phyloP scores from a whole-genome alignment of 2,329 filamentous ascomycete species.

The Fusarium domesticum region DNA sequence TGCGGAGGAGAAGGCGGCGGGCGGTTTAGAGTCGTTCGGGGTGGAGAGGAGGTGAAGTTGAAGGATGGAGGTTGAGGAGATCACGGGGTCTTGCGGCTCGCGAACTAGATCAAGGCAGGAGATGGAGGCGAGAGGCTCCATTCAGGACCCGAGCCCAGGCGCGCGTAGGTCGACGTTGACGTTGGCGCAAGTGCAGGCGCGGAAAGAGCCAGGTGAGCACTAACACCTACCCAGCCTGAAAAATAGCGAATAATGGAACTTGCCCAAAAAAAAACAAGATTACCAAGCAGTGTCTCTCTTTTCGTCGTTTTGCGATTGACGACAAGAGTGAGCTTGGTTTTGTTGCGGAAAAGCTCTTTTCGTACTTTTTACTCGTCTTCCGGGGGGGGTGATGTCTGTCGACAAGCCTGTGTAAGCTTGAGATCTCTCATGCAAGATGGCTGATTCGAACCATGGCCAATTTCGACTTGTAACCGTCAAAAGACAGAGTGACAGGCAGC shows the following conservation, averaged over 20 bases:
- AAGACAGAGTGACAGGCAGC: neutral
- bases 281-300: neutral
- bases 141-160: constrained; percentile 22
- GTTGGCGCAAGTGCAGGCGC: neutral
- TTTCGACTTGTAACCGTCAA: neutral
- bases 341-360: neutral
- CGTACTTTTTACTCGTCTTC: neutral
- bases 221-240: neutral
- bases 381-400: neutral
- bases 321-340: neutral
- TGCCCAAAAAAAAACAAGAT: neutral
- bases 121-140: constrained; percentile 29
- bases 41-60: constrained; percentile 14
- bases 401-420: neutral
- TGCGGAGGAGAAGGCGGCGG: constrained; percentile 3
- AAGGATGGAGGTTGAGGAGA: constrained; percentile 18
- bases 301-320: neutral
- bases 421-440: neutral
- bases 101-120: constrained; percentile 24
- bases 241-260: neutral
- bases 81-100: constrained; percentile 29
- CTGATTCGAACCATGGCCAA: neutral
- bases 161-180: constrained; percentile 6
- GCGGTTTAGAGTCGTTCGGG: constrained; percentile 3
- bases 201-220: no score